Evolutionary conservation across 2,329 filamentous ascomycete species (phyloP), one percentile per base, ranked within the genome.

Genomic region (Aureobasidium subglaciale): DNA sequence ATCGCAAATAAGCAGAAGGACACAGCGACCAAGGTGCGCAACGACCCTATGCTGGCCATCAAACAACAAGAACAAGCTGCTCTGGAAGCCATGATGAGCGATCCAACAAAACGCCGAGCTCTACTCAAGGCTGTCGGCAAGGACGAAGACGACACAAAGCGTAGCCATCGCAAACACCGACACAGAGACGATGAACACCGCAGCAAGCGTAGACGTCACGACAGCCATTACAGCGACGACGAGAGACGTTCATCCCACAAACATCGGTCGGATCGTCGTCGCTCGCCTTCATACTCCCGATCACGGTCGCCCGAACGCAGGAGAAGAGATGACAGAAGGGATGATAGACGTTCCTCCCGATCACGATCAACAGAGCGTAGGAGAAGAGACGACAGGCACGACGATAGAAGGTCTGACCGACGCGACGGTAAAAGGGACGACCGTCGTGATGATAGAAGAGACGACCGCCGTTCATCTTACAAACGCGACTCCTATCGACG

Each of bases 1-100:
- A 83, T 84, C 63, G 85, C 86, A 24, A 90, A 89, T 67, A 87
- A 82, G 3, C 77, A 84, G 15, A 79, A 88, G 60, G 93, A 99
- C 69, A 90, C 85, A 0, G 87, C 89, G 27, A 73, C 83, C 45
- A 99, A 99, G 74, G 85, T 97, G 43, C 80, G 90, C 60, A 88
- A 95, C 61, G 93, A 99, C 67, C 93, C 93, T 0, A 78, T 99
- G 64, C 75, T 97, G 30, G 89, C 91, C 22, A 96, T 99, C 69
- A 96, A 95, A 78, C 87, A 85, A 68, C 87, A 95, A 67, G 91
- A 97, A 68, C 70, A 71, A 55, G 70, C 69, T 8, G 69, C 68
- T 24, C 68, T 69, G 35, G 70, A 72, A 59, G 80, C 84, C 8
- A 86, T 90, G 82, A 90, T 88, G 82, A 88, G 85, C 62, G 86